phyloP scores from a whole-genome alignment of 2,329 filamentous ascomycete genomes.

The Acrodontium crateriforme region DNA sequence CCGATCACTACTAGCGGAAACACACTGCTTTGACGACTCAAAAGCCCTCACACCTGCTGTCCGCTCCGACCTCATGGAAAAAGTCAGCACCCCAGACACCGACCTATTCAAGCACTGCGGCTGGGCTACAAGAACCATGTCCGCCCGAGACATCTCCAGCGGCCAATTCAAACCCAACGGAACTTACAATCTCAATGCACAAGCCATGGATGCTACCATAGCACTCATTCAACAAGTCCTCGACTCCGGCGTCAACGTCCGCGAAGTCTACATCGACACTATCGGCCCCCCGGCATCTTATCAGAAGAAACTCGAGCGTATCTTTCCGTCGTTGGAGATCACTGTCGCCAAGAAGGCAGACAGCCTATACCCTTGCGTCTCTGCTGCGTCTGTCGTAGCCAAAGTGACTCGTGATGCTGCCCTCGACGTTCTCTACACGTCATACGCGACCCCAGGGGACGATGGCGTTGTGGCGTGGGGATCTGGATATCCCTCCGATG shows the following conservation, averaged over 20 bases:
- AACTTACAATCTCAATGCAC: conserved; percentile 84
- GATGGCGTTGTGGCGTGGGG: conserved; percentile 48
- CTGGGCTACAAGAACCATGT: conserved; percentile 71
- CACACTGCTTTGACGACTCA: conserved; percentile 86
- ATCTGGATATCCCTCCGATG: conserved; percentile 85
- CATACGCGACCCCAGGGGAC: conserved; percentile 31
- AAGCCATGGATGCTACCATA: conserved; percentile 86
- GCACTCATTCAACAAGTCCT: conserved; percentile 67
- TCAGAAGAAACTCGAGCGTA: conserved; percentile 66
- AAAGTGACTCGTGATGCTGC: conserved; percentile 92
- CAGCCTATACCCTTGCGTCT: conserved; percentile 81
- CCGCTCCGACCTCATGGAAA: conserved; percentile 56
- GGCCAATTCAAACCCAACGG: conserved; percentile 54
- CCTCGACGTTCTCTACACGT: conserved; percentile 58
- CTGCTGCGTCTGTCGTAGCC: conserved; percentile 83
- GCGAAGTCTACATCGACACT: conserved; percentile 89
- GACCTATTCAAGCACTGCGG: conserved; percentile 54
- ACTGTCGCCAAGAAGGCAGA: conserved; percentile 63
- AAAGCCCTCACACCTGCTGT: conserved; percentile 77
- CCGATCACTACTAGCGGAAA: conserved; percentile 59
- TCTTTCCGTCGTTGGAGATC: conserved; percentile 57
- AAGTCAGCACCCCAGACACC: conserved; percentile 52
- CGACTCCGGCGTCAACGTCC: conserved; percentile 63
- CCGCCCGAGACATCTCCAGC: conserved; percentile 67
- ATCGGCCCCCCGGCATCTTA: conserved; percentile 73